Percentiles rank a stretch among this genome's conserved stretches.
Conservation (phyloP, 2,329 filamentous ascomycete species). For the Arthrobotrys sinensis region DNA sequence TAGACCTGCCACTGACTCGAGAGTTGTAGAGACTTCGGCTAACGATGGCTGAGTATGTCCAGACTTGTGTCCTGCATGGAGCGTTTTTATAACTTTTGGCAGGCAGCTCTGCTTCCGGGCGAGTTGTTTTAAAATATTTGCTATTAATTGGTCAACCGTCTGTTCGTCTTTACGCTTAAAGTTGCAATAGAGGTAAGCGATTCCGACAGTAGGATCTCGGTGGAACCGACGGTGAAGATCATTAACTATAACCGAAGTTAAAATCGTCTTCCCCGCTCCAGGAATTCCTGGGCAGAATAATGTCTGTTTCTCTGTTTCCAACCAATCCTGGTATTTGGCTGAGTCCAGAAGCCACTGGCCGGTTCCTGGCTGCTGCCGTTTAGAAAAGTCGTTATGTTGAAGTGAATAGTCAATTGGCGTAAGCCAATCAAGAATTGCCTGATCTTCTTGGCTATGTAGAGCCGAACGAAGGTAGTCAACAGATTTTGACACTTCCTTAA, state of each 20-base stretch:
- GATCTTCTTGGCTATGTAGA: slow-evolving; percentile 9
- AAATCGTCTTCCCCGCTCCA: slow-evolving; percentile 27
- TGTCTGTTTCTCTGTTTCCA: not conserved
- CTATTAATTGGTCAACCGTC: not conserved
- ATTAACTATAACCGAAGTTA: slow-evolving; percentile 5
- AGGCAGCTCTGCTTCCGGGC: not conserved
- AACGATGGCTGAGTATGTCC: not conserved
- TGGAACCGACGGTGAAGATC: not conserved
- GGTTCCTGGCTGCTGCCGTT: slow-evolving; percentile 10
- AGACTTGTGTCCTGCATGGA: not conserved
- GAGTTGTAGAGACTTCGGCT: not conserved
- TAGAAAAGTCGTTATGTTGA: slow-evolving; percentile 20
- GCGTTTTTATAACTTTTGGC: not conserved
- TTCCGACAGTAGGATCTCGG: not conserved
- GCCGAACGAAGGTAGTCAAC: not conserved
- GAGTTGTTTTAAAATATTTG: slow-evolving; percentile 10
- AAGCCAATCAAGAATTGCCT: slow-evolving; percentile 25
- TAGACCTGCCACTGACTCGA: not conserved
- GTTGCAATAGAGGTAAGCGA: slow-evolving; percentile 24
- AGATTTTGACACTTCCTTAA: not conserved
- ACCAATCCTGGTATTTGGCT: slow-evolving; percentile 64
- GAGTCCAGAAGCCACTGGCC: slow-evolving; percentile 70
- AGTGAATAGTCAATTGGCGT: slow-evolving; percentile 5
- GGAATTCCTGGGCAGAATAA: slow-evolving; percentile 40
- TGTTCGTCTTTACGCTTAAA: not conserved